Evolutionary conservation across 83 land plant species (phyloP).

Genomic region (Isoetes engelmannii): DNA sequence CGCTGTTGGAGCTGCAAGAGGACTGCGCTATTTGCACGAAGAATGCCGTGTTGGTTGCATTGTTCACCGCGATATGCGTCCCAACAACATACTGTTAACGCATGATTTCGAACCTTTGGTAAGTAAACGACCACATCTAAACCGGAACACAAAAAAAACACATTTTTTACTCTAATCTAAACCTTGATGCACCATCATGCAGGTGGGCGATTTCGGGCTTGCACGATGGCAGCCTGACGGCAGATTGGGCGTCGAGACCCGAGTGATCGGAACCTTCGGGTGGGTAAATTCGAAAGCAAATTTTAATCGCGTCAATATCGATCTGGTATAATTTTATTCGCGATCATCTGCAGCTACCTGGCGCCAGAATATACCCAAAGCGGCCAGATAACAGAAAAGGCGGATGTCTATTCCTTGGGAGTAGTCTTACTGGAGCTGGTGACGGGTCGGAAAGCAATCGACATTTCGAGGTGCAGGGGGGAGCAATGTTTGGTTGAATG

Average conservation of each 20-base stretch:
- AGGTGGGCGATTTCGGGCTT: conserved; percentile 93
- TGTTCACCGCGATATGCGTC: conserved; percentile 32
- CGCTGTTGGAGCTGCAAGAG: conserved; percentile 30
- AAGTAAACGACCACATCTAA: neutral
- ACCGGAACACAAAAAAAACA: too few species aligned
- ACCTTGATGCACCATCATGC: too few species aligned
- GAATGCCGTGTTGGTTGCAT: conserved; percentile 37
- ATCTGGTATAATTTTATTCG: neutral
- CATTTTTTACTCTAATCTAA: too few species aligned
- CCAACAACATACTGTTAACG: conserved; percentile 46
- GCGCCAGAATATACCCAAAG: conserved; percentile 25
- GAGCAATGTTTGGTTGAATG: conserved; percentile 76
- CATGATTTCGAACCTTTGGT: conserved; percentile 57
- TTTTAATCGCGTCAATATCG: neutral
- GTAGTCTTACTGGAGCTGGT: conserved; percentile 66
- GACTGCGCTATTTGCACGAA: conserved; percentile 29
- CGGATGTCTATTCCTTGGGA: conserved; percentile 77
- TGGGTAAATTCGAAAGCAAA: neutral
- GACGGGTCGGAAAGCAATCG: conserved; percentile 73
- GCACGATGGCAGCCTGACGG: conserved; percentile 89
- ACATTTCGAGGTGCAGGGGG: conserved; percentile 56
- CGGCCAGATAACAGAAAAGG: conserved; percentile 32
- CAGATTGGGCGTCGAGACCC: conserved; percentile 58
- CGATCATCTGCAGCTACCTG: conserved; percentile 7
- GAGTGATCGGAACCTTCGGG: conserved; percentile 87